phyloP scores from a whole-genome alignment of 441 rosid species.

The Dalechampia spathulata region DNA sequence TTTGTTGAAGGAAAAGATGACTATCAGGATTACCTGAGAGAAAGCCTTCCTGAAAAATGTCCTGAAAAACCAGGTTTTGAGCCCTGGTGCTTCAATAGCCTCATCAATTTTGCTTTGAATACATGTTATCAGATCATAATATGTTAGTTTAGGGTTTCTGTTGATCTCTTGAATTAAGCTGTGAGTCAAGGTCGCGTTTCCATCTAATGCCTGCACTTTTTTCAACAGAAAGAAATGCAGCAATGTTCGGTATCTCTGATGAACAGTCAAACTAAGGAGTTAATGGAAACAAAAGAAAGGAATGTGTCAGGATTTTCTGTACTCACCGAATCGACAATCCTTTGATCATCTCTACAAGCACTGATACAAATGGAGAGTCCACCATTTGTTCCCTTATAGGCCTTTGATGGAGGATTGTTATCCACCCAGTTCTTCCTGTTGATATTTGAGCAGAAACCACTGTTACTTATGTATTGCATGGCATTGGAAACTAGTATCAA shows the following conservation, averaged over 20 bases:
- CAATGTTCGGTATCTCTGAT: too few relatives aligned
- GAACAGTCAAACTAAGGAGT: too few relatives aligned
- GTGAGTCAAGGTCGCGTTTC: neutral
- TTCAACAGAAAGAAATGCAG: neutral
- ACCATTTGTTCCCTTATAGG: slow-evolving; percentile 13
- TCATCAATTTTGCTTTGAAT: slow-evolving; percentile 3
- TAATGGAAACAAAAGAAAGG: too few relatives aligned
- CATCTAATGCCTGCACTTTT: neutral
- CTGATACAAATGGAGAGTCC: slow-evolving; percentile 11
- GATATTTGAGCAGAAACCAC: neutral
- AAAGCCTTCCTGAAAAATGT: neutral
- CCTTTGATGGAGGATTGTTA: neutral
- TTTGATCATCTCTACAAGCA: slow-evolving; percentile 15
- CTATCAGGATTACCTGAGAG: slow-evolving; percentile 9
- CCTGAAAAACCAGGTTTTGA: slow-evolving; percentile 2
- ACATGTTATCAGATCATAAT: neutral
- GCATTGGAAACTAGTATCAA: too few relatives aligned
- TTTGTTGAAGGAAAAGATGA: too few relatives aligned
- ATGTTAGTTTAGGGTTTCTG: neutral
- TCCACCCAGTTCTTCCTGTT: slow-evolving; percentile 4
- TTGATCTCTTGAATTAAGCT: slow-evolving; percentile 3
- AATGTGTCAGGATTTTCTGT: neutral
- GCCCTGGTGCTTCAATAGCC: neutral
- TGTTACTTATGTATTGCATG: too few relatives aligned
- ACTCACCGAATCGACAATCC: slow-evolving; percentile 5